Evolutionary conservation across 73 alveolate genomes (phyloP).

Genomic region (Symbiodinium pilosum): DNA sequence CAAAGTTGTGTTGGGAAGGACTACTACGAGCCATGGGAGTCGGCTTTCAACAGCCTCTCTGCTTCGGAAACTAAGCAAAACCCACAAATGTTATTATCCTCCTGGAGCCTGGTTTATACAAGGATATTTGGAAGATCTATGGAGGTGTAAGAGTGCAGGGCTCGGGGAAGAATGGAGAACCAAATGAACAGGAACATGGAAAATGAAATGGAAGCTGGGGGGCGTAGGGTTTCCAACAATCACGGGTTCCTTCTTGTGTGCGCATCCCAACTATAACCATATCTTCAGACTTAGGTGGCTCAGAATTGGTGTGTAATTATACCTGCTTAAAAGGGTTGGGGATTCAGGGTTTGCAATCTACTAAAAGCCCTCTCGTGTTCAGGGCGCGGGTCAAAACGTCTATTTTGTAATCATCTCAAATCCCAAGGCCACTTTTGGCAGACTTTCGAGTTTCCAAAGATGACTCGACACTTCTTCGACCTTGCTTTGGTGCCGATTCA

Average conservation of each 20-base stretch:
- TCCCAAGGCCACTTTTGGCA: neutral
- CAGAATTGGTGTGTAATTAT: too few relatives aligned
- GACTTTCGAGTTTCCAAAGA: neutral
- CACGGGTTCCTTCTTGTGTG: neutral
- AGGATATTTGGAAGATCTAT: neutral
- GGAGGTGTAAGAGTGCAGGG: neutral
- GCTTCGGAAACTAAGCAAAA: too few relatives aligned
- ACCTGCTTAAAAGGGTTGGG: too few relatives aligned
- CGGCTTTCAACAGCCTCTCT: neutral
- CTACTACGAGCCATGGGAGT: conserved; percentile 8
- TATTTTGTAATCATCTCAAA: neutral
- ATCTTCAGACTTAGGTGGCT: neutral
- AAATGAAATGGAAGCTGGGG: neutral
- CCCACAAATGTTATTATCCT: too few relatives aligned
- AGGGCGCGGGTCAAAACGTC: neutral
- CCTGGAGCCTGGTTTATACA: neutral
- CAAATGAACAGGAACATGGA: too few relatives aligned
- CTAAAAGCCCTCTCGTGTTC: too few relatives aligned
- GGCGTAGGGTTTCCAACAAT: neutral
- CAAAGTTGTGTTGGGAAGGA: too few relatives aligned
- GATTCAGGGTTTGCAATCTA: too few relatives aligned
- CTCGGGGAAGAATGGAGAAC: too few relatives aligned
- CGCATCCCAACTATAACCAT: neutral
- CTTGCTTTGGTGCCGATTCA: neutral
- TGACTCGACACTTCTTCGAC: neutral